Percentiles rank a stretch among this genome's conserved stretches.
These are phyloP conservation scores for Onygenales sp. DNA, from an alignment of 2,329 filamentous ascomycete genomes.

Conservation along the genomic window DNA sequence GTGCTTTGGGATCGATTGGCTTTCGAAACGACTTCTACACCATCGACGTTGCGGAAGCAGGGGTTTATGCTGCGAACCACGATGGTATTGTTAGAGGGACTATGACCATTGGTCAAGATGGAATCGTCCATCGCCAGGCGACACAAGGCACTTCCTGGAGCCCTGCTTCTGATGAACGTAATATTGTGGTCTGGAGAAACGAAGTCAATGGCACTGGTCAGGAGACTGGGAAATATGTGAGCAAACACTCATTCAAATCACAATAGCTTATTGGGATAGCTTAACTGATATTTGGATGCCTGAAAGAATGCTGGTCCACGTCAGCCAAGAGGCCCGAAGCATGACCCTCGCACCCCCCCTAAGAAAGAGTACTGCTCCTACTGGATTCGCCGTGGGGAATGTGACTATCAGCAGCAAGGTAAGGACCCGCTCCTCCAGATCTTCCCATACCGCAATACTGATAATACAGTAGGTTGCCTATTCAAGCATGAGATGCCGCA, in stretches of 20 bases:
- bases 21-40: slow-evolving; percentile 25
- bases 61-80: not conserved
- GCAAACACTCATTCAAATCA: not conserved
- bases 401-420: slow-evolving; percentile 71
- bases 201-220: not conserved
- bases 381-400: slow-evolving; percentile 80
- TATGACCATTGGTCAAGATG: not conserved
- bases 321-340: not conserved
- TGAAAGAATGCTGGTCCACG: not conserved
- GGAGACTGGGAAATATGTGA: not conserved
- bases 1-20: slow-evolving; percentile 26
- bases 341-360: not conserved
- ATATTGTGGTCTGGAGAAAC: not conserved
- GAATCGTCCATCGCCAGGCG: not conserved
- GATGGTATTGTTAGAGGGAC: not conserved
- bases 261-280: not conserved
- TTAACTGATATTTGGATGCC: not conserved
- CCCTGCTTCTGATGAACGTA: not conserved
- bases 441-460: not conserved
- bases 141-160: not conserved
- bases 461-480: slow-evolving; percentile 51
- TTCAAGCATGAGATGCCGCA: slow-evolving; percentile 86
- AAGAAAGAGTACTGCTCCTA: slow-evolving; percentile 45
- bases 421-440: slow-evolving; percentile 4
- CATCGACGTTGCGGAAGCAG: slow-evolving; percentile 19